Evolutionary conservation across 495 filamentous ascomycete genomes (phyloP).

Genomic region (Cercophora sp.): DNA sequence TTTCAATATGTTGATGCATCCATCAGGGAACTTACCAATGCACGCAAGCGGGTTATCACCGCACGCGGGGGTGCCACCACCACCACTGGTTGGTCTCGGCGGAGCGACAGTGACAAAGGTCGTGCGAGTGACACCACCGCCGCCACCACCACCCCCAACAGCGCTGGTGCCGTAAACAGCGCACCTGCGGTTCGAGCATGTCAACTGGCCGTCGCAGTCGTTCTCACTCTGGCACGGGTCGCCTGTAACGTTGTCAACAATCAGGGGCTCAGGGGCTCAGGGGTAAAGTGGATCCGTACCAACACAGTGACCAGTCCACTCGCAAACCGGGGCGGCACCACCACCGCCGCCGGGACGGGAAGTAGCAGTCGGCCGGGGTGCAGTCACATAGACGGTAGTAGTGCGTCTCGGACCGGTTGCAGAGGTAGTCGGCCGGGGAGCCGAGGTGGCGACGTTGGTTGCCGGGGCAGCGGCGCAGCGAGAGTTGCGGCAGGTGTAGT

Average conservation of each 20-base stretch:
- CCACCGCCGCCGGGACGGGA: slow-evolving; percentile 12
- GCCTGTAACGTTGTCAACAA: no score
- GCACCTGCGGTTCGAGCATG: slow-evolving; percentile 13
- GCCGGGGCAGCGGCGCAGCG: slow-evolving; percentile 11
- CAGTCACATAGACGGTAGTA: slow-evolving; percentile 5
- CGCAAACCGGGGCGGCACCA: no score
- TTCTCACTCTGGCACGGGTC: slow-evolving; percentile 19
- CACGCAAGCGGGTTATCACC: slow-evolving; percentile 20
- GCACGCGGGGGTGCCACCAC: slow-evolving; percentile 5
- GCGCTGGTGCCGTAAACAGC: no score
- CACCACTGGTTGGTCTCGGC: background rate
- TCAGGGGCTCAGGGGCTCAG: no score
- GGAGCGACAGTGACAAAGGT: no score
- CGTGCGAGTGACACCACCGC: no score
- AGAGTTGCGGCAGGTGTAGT: slow-evolving; percentile 13
- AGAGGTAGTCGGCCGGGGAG: background rate
- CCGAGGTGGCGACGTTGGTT: background rate
- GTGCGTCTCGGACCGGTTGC: slow-evolving; percentile 2
- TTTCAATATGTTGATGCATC: background rate
- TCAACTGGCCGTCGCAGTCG: slow-evolving; percentile 23
- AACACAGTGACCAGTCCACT: no score
- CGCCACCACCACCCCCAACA: background rate
- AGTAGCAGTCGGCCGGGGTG: background rate
- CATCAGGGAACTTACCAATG: slow-evolving; percentile 19
- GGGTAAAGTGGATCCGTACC: no score